phyloP scores from a whole-genome alignment of 1,284 basidiomycete species.

The Sanghuangporus weigelae region DNA sequence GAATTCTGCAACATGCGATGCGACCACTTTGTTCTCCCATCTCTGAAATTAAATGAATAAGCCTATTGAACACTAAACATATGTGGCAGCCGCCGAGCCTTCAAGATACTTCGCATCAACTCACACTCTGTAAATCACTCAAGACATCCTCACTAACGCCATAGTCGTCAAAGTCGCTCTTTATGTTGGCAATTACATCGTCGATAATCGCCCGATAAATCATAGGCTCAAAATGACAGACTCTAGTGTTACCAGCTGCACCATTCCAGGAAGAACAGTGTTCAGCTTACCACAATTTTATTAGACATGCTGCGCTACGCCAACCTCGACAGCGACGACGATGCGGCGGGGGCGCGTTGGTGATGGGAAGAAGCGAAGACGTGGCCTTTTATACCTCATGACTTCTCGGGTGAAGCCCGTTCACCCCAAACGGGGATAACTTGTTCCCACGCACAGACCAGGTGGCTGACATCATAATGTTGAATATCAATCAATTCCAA shows the following conservation, averaged over 20 bases:
- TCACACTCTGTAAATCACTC: slow-evolving; percentile 81
- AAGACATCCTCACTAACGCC: slow-evolving; percentile 92
- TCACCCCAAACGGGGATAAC: slow-evolving; percentile 31
- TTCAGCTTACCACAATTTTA: slow-evolving; percentile 88
- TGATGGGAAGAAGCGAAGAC: slow-evolving; percentile 25
- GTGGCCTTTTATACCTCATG: slow-evolving; percentile 47
- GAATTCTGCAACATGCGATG: slow-evolving; percentile 92
- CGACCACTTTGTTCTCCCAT: slow-evolving; percentile 93
- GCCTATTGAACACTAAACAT: not conserved
- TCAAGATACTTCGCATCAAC: slow-evolving; percentile 28
- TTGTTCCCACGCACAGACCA: slow-evolving; percentile 47
- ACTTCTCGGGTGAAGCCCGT: slow-evolving; percentile 31
- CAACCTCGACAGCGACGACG: slow-evolving; percentile 22
- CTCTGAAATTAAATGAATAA: slow-evolving; percentile 45
- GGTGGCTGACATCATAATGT: not conserved
- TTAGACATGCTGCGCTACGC: slow-evolving; percentile 60
- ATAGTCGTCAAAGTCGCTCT: slow-evolving; percentile 95
- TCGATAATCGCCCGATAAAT: slow-evolving; percentile 95
- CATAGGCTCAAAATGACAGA: slow-evolving; percentile 66
- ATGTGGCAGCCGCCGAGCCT: not conserved
- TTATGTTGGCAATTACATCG: slow-evolving; percentile 87
- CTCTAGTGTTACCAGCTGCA: slow-evolving; percentile 50
- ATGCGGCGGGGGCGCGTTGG: slow-evolving; percentile 29
- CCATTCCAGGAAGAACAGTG: slow-evolving; percentile 53
- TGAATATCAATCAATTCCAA: not conserved